These are phyloP conservation scores for Paramecium primaurelia DNA, from an alignment of 73 alveolate genomes.

Conservation along the genomic window DNA sequence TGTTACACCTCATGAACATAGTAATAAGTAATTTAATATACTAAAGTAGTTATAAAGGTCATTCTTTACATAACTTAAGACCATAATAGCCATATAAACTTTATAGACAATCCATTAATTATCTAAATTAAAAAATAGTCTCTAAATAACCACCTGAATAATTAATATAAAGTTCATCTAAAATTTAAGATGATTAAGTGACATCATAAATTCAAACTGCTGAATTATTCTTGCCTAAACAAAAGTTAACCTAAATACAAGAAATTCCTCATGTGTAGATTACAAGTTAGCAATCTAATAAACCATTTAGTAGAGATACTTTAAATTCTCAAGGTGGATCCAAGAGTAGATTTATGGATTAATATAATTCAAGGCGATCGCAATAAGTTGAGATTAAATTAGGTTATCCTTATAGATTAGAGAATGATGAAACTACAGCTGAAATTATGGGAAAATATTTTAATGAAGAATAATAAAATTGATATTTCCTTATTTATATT, in stretches of 20 bases:
- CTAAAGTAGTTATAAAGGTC: not conserved
- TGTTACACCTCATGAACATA: conserved; percentile 5
- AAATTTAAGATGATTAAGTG: not conserved
- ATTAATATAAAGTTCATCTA: not conserved
- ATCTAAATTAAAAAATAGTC: not conserved
- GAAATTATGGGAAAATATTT: conserved; percentile 8
- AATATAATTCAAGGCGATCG: not conserved
- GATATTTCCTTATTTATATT: not conserved
- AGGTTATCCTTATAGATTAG: conserved; percentile 19
- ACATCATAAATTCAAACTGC: not conserved
- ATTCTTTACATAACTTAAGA: not conserved
- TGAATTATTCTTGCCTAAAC: not conserved
- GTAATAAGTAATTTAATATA: not conserved
- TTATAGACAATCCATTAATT: not conserved
- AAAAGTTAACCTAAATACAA: not conserved
- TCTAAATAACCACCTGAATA: not conserved
- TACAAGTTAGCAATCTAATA: not conserved
- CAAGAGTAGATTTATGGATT: conserved; percentile 43
- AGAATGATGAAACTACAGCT: not conserved
- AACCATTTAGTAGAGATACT: conserved; percentile 13
- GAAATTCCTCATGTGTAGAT: not conserved
- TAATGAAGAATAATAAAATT: not conserved
- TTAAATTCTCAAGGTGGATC: not conserved
- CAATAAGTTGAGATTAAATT: not conserved
- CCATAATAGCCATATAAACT: not conserved